Base-by-base conservation (phyloP, 176 grass and related monocot genomes). In the Tillandsia leiboldiana region DNA sequence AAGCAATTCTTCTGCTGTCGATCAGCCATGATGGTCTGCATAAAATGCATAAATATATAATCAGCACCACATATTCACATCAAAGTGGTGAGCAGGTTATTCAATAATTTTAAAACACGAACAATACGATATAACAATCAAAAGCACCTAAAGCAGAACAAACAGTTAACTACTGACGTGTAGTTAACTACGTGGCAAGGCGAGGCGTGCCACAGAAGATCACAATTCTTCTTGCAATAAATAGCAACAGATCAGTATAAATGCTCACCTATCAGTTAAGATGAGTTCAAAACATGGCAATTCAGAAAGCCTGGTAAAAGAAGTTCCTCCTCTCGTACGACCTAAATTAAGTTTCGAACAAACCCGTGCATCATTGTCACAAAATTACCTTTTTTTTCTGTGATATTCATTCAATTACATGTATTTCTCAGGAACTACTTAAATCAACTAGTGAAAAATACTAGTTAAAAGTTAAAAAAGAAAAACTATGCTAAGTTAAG, bases 1-100 rank as follows among this genome's bases (percentile, higher is more conserved):
- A 81, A 33, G 94, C 94, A 83, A 97, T 83, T 79, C 89, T 85
- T 73, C 76, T 81, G 82, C 89, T 85, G 71, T 97, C 89, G 75
- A 97, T 75, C 75, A 97, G 67, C 93, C 94, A 97, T 23, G 94
- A 87, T 53, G 89, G 81, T 72, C 94, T 97, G 84, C 23, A 90
- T 51, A 65, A 77, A 73, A 81, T 68, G 73, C 75, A 61, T 67
- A 51, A 15, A 18, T n/a, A 53, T 22, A 26, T 17, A 59, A 8
- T 8, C 15, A 20, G 15, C 13, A 17, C 15, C 54, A 59, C 53
- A 56, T 14, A 56, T 14, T 59, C 54, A 59, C 8, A 59, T 18
- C 12, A 15, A 59, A 59, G 54, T 8, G 9, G 15, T 17, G 5
- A 59, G 15, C 12, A 59, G 54, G 20, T 17, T 14, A 59, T 17